Percentiles rank a stretch among this genome's conserved stretches.
Conservation (phyloP, 306 rosid species). For the Prunus kanzakura region DNA sequence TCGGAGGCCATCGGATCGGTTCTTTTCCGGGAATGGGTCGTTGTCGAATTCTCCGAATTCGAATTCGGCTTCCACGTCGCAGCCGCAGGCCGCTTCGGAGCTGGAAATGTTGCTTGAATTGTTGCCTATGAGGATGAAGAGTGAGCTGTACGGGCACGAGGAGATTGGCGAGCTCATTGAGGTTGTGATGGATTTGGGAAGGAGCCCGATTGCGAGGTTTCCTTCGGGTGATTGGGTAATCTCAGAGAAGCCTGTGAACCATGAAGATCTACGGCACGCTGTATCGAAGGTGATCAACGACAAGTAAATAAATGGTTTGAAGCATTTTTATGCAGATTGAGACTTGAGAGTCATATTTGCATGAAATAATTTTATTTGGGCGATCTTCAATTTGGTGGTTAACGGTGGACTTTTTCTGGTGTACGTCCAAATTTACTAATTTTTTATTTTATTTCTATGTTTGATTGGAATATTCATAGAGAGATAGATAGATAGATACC, state of each 20-base stretch:
- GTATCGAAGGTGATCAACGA: constrained; percentile 64
- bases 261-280: constrained; percentile 72
- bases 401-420: not conserved
- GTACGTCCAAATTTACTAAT: not conserved
- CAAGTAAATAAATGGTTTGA: not conserved
- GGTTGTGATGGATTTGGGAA: constrained; percentile 94
- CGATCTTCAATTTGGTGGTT: not conserved
- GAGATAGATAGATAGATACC: not conserved
- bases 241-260: constrained; percentile 54
- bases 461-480: not conserved
- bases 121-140: constrained; percentile 65
- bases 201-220: constrained; percentile 84
- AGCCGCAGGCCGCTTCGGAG: constrained; percentile 46
- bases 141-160: constrained; percentile 50
- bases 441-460: no score
- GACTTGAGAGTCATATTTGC: not conserved
- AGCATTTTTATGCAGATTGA: not conserved
- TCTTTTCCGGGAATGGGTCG: constrained; percentile 44
- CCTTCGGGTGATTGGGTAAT: constrained; percentile 94
- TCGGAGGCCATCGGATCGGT: constrained; percentile 81
- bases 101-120: constrained; percentile 64
- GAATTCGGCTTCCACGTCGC: constrained; percentile 39
- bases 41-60: constrained; percentile 18
- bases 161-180: constrained; percentile 74
- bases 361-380: not conserved